Percentiles rank a stretch among this genome's conserved stretches.
Conservation (phyloP, 176 grass and related monocot genomes). For the Poa pratensis region DNA sequence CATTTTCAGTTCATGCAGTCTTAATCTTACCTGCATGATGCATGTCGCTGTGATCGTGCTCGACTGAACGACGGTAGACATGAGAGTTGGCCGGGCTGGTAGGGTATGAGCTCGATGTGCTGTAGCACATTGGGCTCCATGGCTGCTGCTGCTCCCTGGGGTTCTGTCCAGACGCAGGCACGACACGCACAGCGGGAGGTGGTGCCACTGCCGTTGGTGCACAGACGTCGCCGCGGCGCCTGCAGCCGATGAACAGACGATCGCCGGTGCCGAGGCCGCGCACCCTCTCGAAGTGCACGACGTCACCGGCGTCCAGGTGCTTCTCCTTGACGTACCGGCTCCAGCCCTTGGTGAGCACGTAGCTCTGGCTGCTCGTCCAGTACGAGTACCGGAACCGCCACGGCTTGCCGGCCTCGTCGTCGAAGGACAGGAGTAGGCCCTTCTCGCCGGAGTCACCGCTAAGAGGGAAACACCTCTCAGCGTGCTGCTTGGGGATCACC, state of each 20-base stretch:
- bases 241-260: constrained; percentile 69
- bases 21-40: constrained; percentile 58
- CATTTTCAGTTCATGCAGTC: constrained; percentile 11
- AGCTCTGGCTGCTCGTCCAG: constrained; percentile 99
- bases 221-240: constrained; percentile 40
- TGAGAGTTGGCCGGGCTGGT: constrained; percentile 59
- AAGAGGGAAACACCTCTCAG: constrained; percentile 89
- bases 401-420: constrained; percentile 78
- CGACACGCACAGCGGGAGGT: constrained; percentile 23
- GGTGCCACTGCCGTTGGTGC: neutral
- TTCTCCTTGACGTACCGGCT: constrained; percentile 98
- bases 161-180: constrained; percentile 30
- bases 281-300: constrained; percentile 71
- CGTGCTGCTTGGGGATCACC: constrained; percentile 94
- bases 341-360: constrained; percentile 97
- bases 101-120: constrained; percentile 57
- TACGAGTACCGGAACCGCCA: constrained; percentile 97
- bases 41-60: constrained; percentile 52
- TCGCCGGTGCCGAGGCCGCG: constrained; percentile 39
- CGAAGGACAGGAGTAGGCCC: constrained; percentile 72
- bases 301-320: constrained; percentile 75
- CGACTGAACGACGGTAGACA: constrained; percentile 41
- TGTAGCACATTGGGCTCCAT: constrained; percentile 71
- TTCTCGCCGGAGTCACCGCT: constrained; percentile 70
- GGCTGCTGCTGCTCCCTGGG: constrained; percentile 55